Evolutionary conservation across 345 rosid species (phyloP).

Genomic region (Corymbia maculata): DNA sequence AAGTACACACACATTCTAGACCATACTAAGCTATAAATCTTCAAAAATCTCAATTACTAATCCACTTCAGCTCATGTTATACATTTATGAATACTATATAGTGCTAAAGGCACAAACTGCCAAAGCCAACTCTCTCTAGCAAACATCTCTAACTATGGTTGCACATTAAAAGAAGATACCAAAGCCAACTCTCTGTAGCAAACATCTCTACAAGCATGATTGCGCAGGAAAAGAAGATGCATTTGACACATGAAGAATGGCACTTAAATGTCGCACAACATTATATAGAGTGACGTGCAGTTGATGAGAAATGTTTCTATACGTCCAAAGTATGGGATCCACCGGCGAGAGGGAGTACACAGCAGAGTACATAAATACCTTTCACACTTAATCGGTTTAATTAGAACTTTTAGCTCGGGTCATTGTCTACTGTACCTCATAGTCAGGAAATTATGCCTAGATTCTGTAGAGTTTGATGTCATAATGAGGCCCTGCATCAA

Average conservation of each 20-base stretch:
- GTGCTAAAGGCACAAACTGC: neutral
- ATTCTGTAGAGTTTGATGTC: neutral
- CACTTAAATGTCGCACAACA: neutral
- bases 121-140: neutral
- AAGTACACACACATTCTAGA: neutral
- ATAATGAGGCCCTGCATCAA: neutral
- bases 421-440: neutral
- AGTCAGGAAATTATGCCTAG: neutral
- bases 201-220: neutral
- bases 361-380: neutral
- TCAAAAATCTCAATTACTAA: neutral
- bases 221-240: neutral
- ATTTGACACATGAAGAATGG: neutral
- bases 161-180: neutral
- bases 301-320: neutral
- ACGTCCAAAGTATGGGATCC: neutral
- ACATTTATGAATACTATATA: neutral
- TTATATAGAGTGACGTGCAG: neutral
- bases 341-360: neutral
- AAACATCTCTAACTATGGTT: neutral
- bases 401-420: neutral
- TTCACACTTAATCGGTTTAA: neutral
- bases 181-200: neutral
- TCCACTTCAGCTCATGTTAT: neutral
- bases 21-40: neutral